Base-by-base conservation (phyloP, 306 rosid species). In the Boehmeria nivea region DNA sequence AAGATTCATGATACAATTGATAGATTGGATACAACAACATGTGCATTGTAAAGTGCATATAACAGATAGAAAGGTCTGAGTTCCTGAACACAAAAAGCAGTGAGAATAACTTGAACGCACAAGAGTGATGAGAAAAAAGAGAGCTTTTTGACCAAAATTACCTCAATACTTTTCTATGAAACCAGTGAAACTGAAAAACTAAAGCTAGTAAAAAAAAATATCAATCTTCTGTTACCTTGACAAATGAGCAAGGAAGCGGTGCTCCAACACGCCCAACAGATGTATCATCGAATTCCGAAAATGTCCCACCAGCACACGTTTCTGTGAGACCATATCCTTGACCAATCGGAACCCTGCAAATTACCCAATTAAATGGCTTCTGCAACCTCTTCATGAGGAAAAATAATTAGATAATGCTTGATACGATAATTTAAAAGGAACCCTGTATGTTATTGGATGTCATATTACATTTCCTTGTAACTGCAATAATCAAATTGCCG, bases 261-360 rank as follows among this genome's bases (percentile, higher is more conserved):
- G 99, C 93, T 72, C 99, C 96, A 68, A 87, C 99, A 23, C 96
- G 94, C 58, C 88, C 95, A 58, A 85, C 99, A 23, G 89, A 76
- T 51, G 81, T 77, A 76, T 91, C 99, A 33, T 83, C 99, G 2
- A 82, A 75, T 76, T 91, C 99, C 12, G 94, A 84, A 75, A 91
- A 87, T 48, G 96, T 75, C 38, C 94, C 96, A 8, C 96, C 96
- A 59, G 94, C 99, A 65, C 89, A 83, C 55, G 99, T 91, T 72
- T 91, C 95, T 17, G 96, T 91, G 68, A 91, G 99, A 66, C 99
- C 99, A 73, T 91, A 91, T 33, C 94, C 99, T 86, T 87, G 99
- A 44, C 95, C 93, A 52, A 91, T 91, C 46, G 95, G 82, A 71
- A 88, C 71, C 73, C 99, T 91, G 93, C 45, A 40, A 69, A 71